Base-by-base conservation (phyloP, 2,329 filamentous ascomycete genomes). In the Colletotrichum godetiae region DNA sequence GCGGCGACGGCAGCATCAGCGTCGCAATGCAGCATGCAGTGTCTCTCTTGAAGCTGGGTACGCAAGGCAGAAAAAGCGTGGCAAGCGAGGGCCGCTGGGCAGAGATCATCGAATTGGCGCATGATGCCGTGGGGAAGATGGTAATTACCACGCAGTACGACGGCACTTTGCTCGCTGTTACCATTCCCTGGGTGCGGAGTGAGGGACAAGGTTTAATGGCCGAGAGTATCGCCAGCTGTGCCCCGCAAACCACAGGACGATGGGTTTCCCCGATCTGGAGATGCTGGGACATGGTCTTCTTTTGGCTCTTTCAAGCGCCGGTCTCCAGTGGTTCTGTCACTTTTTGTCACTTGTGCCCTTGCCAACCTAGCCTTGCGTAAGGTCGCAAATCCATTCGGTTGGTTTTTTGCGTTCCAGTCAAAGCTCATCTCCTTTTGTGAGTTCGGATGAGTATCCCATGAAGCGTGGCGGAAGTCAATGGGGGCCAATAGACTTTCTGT, bases 81-180 rank as follows among this genome's bases (percentile, higher is more conserved):
- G 59, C n/a, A 31, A 49, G 24, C 15, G 60, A 49, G 42, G 42
- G 42, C 42, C 19, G 8, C 42, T 52, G 49, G 55, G 27, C 49
- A 35, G 59, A 35, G 29, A 61, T 8, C 55, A 12, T 29, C 15
- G 19, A n/a, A 24, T 22, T 31, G 53, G 55, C 67, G 67, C 70
- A 70, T 70, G 70, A 73, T 37, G 31, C 42, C 59, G 55, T 73
- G 70, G 70, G 70, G 67, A 60, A 42, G 8, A 56, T 53, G 46
- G 67, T 57, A 70, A 70, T 73, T 66, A 70, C 60, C 10, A 46
- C 70, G 70, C 65, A 70, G 70, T 66, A 70, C 60, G 8, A 46
- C 70, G 70, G 67, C 24, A 42, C 67, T 70, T 73, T 73, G 70
- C 60, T 73, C 70, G 70, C 67, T 73, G 66, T 70, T 70, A 73